Percentiles rank a stretch among this genome's conserved stretches.
Evolutionary conservation across 371 early-diverging fungal species (phyloP).

Genomic region (Apophysomyces variabilis): DNA sequence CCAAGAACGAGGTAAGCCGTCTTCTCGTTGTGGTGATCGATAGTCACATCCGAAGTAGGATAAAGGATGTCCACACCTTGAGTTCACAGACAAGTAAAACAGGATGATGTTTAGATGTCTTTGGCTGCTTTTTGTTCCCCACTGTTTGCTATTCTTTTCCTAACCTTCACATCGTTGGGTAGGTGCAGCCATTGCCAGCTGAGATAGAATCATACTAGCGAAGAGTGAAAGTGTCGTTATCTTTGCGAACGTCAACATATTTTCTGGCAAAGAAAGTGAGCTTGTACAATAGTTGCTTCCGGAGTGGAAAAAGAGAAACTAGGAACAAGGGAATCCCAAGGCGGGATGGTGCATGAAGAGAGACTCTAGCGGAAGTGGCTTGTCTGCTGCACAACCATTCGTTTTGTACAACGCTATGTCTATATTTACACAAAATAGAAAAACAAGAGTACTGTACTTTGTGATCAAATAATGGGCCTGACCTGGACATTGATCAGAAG

Average conservation of each 20-base stretch:
- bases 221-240: neutral
- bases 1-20: slow-evolving; percentile 2
- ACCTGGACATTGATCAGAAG: neutral
- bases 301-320: neutral
- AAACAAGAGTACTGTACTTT: too few relatives aligned
- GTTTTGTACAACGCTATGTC: neutral
- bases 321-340: neutral
- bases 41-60: slow-evolving; percentile 3
- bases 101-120: neutral
- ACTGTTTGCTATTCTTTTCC: neutral
- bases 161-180: neutral
- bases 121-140: neutral
- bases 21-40: neutral
- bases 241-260: neutral
- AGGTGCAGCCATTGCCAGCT: neutral
- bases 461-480: too few relatives aligned
- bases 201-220: neutral
- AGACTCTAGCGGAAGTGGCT: neutral
- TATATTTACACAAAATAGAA: too few relatives aligned
- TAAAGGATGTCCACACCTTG: slow-evolving; percentile 3
- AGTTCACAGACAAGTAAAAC: neutral
- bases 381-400: neutral
- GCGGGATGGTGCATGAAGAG: neutral
- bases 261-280: neutral
- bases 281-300: neutral